Evolutionary conservation across 2,329 filamentous ascomycete genomes (phyloP).

Genomic region (Aspergillus alliaceus): DNA sequence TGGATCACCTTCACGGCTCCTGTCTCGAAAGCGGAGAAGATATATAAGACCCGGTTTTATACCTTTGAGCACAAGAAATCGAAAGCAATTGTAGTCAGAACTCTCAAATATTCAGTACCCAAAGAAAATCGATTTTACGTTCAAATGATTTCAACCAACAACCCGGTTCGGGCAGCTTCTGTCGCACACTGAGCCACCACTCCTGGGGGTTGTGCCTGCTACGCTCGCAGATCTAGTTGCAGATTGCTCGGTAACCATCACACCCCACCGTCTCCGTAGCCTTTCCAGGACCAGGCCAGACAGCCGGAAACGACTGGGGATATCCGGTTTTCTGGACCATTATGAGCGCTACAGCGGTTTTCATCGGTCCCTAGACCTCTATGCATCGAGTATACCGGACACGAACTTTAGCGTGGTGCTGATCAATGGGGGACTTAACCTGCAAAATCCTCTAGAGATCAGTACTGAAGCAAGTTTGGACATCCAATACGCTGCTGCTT

Average conservation of each 20-base stretch:
- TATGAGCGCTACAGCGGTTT: constrained; percentile 57
- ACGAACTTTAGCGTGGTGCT: constrained; percentile 58
- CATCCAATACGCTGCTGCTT: constrained; percentile 59
- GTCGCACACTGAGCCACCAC: constrained; percentile 41
- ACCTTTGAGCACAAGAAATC: constrained; percentile 53
- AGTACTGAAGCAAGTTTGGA: constrained; percentile 64
- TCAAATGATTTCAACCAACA: constrained; percentile 65
- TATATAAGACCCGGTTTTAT: constrained; percentile 60
- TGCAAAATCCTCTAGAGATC: constrained; percentile 44
- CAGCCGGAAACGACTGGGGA: constrained; percentile 42
- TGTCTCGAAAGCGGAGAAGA: constrained; percentile 49
- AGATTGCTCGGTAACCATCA: constrained; percentile 44
- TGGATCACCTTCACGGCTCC: constrained; percentile 59
- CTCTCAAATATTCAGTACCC: constrained; percentile 63
- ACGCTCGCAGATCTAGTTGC: constrained; percentile 23
- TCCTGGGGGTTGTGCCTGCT: constrained; percentile 15
- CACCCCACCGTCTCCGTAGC: constrained; percentile 50
- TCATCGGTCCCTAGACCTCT: constrained; percentile 55
- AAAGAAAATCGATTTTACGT: constrained; percentile 54
- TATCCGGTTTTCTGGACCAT: constrained; percentile 53
- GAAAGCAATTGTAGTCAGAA: constrained; percentile 51
- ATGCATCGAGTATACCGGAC: constrained; percentile 52
- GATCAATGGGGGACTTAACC: constrained; percentile 58
- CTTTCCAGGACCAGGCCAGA: constrained; percentile 36
- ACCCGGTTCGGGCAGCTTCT: constrained; percentile 59